phyloP scores from a whole-genome alignment of 2,329 filamentous ascomycete genomes.

The Curvularia sp. region DNA sequence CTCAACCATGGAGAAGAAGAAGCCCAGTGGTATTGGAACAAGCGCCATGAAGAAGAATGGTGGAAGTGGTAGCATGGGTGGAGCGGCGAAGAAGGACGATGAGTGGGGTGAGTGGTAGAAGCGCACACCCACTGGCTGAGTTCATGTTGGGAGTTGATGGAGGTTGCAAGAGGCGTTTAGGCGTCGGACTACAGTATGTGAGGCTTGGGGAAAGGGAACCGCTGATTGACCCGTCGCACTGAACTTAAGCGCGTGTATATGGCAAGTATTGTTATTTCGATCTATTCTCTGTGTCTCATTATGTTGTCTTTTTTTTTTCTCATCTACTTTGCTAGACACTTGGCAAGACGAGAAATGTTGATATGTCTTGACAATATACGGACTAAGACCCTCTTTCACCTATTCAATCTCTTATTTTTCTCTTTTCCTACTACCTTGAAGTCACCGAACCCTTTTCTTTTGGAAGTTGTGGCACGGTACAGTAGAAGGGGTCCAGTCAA shows the following conservation, averaged over 20 bases:
- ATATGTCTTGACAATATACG: neutral
- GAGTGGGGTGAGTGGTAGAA: conserved; percentile 63
- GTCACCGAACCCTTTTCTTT: neutral
- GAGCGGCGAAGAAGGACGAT: conserved; percentile 61
- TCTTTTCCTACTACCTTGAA: neutral
- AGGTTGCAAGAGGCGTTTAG: conserved; percentile 6
- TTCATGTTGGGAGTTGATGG: neutral
- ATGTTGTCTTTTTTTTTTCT: neutral
- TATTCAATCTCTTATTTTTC: no score
- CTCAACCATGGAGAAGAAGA: conserved; percentile 44
- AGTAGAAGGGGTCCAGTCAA: neutral
- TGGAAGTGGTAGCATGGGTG: conserved; percentile 27
- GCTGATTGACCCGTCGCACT: neutral
- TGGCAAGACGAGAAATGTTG: neutral
- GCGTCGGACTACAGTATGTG: conserved; percentile 7
- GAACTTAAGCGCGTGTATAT: conserved; percentile 1
- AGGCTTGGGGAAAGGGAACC: neutral
- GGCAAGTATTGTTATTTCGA: neutral
- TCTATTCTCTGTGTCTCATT: neutral
- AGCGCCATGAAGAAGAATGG: conserved; percentile 65
- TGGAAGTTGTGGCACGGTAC: neutral
- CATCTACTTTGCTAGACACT: neutral
- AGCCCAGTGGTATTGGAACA: conserved; percentile 65
- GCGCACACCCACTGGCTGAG: neutral
- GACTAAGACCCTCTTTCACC: neutral